phyloP scores from a whole-genome alignment of 2,329 filamentous ascomycete species.

The Thielaviopsis ethacetica region DNA sequence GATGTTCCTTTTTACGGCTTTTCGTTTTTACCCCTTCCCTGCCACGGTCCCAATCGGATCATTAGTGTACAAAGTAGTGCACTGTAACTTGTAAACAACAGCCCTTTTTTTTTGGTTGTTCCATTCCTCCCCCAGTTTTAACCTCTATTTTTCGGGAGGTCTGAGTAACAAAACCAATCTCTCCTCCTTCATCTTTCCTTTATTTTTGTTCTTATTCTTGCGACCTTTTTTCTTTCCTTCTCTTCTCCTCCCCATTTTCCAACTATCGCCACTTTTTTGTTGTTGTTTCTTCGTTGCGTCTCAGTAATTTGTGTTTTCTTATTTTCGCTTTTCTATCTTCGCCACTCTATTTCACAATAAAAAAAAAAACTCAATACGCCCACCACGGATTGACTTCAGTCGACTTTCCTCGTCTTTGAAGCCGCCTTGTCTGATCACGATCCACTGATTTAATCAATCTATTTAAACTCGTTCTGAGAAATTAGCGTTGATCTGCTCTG shows the following conservation, averaged over 20 bases:
- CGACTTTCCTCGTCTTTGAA: neutral
- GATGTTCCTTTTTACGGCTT: neutral
- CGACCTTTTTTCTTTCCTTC: constrained; percentile 1
- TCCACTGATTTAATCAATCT: neutral
- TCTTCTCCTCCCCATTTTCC: constrained; percentile 3
- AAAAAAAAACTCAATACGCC: constrained; percentile 10
- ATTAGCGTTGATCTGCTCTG: neutral
- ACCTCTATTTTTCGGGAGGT: neutral
- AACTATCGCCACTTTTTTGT: constrained; percentile 11
- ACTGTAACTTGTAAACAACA: neutral
- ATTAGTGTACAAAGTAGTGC: no score
- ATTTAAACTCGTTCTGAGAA: neutral
- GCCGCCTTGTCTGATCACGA: neutral
- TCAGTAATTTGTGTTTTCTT: neutral
- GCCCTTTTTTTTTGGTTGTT: neutral
- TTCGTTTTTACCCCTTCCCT: neutral
- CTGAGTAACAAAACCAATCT: neutral
- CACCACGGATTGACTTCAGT: neutral
- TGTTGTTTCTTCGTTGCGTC: neutral
- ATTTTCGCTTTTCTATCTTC: neutral
- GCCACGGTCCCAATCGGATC: neutral
- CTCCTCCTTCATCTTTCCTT: neutral
- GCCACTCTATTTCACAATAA: constrained; percentile 16
- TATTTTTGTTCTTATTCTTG: neutral
- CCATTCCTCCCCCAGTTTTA: neutral